These are phyloP conservation scores for Apostasia shenzhenica DNA, from an alignment of 106 monocot species.

Conservation along the genomic window DNA sequence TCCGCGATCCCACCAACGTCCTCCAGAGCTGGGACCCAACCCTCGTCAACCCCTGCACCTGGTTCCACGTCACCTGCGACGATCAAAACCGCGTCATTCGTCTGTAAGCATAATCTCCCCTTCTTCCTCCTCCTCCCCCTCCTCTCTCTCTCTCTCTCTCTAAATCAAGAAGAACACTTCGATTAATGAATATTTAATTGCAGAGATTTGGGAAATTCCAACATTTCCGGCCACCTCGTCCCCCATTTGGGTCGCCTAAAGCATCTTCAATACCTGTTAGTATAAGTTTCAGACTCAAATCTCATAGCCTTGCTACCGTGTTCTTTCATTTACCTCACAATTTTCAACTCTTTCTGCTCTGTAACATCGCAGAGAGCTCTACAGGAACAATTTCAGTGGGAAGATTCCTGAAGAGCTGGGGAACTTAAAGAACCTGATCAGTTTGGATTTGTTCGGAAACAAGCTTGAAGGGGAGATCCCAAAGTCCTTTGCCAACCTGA, in stretches of 20 bases:
- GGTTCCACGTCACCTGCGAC: conserved; percentile 94
- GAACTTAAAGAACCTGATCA: conserved; percentile 70
- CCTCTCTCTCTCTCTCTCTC: not conserved
- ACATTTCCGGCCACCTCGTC: conserved; percentile 72
- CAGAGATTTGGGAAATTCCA: conserved; percentile 96
- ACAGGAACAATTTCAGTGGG: conserved; percentile 83
- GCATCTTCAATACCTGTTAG: conserved; percentile 82
- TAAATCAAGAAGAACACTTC: not conserved
- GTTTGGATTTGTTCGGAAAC: conserved; percentile 91
- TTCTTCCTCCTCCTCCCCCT: not conserved
- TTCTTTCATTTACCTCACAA: not conserved
- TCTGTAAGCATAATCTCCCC: conserved; percentile 30
- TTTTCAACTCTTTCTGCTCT: not conserved
- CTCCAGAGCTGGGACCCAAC: conserved; percentile 98
- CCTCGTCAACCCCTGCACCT: conserved; percentile 93
- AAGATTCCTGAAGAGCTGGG: conserved; percentile 81
- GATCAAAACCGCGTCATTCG: conserved; percentile 70
- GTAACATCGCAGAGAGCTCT: conserved; percentile 59
- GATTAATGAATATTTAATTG: conserved; percentile 10
- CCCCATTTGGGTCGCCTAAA: conserved; percentile 78
- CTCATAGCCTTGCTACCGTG: not conserved
- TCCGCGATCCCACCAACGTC: conserved; percentile 77
- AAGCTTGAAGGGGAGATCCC: conserved; percentile 65
- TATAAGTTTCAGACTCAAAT: not conserved
- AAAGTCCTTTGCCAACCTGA: conserved; percentile 74